phyloP scores from a whole-genome alignment of 768 basidiomycete species.

The Hygrophorus russula region DNA sequence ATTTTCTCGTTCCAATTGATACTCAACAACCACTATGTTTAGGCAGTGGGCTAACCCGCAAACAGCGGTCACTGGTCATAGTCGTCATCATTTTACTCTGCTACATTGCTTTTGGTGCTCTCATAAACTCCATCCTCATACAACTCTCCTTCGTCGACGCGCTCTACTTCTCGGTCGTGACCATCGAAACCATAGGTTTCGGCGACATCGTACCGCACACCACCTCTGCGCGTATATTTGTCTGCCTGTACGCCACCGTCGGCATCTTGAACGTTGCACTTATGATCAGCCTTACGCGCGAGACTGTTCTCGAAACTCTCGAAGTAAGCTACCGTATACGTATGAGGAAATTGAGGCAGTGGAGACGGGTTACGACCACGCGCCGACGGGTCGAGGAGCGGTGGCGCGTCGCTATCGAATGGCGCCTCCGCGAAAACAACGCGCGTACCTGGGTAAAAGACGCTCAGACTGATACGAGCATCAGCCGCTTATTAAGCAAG shows the following conservation, averaged over 20 bases:
- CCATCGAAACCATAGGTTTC: constrained; percentile 67
- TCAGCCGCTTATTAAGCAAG: constrained; percentile 6
- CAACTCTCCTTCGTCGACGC: constrained; percentile 56
- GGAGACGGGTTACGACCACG: too few species aligned
- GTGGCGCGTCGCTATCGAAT: constrained; percentile 54
- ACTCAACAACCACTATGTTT: neutral
- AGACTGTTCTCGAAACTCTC: constrained; percentile 62
- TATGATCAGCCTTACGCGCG: constrained; percentile 52
- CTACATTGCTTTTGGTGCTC: constrained; percentile 65
- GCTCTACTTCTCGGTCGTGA: constrained; percentile 66
- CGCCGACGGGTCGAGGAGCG: constrained; percentile 27
- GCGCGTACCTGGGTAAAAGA: constrained; percentile 45
- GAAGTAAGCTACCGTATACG: constrained; percentile 55
- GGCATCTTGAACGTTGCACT: constrained; percentile 58
- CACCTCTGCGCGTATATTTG: constrained; percentile 44
- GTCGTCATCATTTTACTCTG: constrained; percentile 63
- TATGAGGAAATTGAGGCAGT: constrained; percentile 13
- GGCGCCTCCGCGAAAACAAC: constrained; percentile 41
- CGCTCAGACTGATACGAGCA: constrained; percentile 5
- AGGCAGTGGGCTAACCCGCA: constrained; percentile 75
- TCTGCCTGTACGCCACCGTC: constrained; percentile 43
- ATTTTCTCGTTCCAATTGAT: neutral
- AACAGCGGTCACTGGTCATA: constrained; percentile 71
- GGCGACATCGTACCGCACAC: constrained; percentile 58
- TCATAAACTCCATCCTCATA: constrained; percentile 43